Evolutionary conservation across 129 eudicot species (phyloP), one percentile per base, ranked within the genome.

Genomic region (Dittrichia graveolens): DNA sequence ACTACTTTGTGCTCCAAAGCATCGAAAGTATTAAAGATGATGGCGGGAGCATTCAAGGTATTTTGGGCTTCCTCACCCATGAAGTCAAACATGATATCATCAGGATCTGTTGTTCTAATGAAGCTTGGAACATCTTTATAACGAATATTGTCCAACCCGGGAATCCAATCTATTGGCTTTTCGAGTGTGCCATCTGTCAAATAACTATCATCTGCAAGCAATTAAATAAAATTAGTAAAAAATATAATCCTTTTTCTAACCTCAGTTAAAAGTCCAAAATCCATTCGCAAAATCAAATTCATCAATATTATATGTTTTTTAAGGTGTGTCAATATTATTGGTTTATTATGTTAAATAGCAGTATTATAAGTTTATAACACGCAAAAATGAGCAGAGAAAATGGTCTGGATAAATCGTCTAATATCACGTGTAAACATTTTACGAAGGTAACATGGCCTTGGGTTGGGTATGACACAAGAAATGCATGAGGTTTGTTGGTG

Each of bases 381-480:
- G n/a, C n/a, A n/a, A n/a, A n/a, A n/a, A n/a, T n/a, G n/a, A n/a
- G n/a, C n/a, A n/a, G n/a, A n/a, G n/a, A n/a, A n/a, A n/a, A n/a
- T n/a, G n/a, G n/a, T n/a, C n/a, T n/a, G n/a, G n/a, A n/a, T n/a
- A n/a, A n/a, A n/a, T n/a, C n/a, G n/a, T n/a, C n/a, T n/a, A n/a
- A n/a, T n/a, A n/a, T n/a, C n/a, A n/a, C n/a, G n/a, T n/a, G n/a
- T n/a, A n/a, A n/a, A n/a, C n/a, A n/a, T n/a, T n/a, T n/a, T n/a
- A n/a, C n/a, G n/a, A n/a, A n/a, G n/a, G n/a, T 85, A 0, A 88
- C 77, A 73, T 88, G 91, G 62, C 89, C 87, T 80, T 87, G 94
- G 31, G 89, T 65, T 65, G 89, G 94, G 24, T 58, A 87, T 42
- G 89, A 86, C 6, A 87, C 76, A 37, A 69, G 40, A 7, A 87